Base-by-base conservation (phyloP, 352 stramenopile species). In the Pythium rhizo-oryzae region DNA sequence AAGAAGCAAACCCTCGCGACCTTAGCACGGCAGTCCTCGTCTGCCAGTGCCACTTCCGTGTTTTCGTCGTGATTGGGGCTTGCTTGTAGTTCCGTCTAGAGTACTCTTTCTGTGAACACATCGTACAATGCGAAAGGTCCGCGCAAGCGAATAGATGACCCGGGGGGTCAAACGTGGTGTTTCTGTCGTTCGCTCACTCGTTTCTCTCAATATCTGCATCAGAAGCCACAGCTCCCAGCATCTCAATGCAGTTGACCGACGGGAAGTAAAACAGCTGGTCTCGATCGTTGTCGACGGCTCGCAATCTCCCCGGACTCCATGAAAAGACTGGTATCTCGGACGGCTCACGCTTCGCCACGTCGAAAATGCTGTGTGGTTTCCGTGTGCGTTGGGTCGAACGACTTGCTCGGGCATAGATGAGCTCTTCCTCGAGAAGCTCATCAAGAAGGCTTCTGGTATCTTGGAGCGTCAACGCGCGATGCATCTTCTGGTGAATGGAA, bases 261-360 rank as follows among this genome's bases (percentile, higher is more conserved):
- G 87, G 85, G 30, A 95, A 95, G 62, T 90, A 95, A 60, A 84
- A 81, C 18, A 95, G 64, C 18, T 67, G 74, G 24, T 92, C 84
- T 51, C 72, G 67, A 16, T 56, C 52, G 58, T 78, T 75, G 47
- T 91, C 73, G 15, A 92, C 66, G 43, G 79, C 83, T 51, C 81
- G 78, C 16, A 89, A 55, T 24, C 86, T 71, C 4, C 82, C 80
- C 18, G 83, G 67, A 15, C 47, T 74, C 30, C 90, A 67, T 1
- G 53, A n/a, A 15, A 63, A 59, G 5, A 75, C 24, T 11, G 52
- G 25, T 77, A 68, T 13, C 59, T 43, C 11, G 19, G 39, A 46
- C 59, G 68, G 64, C 7, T 47, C 28, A 13, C 53, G 55, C 21
- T 19, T 58, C 16, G 28, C 39, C 35, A 74, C n/a, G 21, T 74